phyloP scores from a whole-genome alignment of 1,139 yeast species.

The Groenewaldozyma sp. region DNA sequence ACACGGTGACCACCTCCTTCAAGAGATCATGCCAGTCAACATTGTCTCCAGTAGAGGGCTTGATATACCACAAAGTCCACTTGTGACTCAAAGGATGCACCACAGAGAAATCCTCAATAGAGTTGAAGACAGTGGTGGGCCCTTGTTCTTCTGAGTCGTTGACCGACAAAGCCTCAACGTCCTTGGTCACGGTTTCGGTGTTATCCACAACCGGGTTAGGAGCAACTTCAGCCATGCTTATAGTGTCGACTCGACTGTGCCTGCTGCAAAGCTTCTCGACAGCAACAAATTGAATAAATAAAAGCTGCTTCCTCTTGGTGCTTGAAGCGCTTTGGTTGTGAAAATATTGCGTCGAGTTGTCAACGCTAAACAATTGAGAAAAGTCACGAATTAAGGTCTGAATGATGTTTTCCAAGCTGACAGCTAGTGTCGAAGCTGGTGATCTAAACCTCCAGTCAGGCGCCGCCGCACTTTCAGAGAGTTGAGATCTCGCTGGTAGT shows the following conservation, averaged over 20 bases:
- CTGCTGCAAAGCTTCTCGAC: not conserved
- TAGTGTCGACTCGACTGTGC: not conserved
- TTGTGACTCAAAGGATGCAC: conserved; percentile 87
- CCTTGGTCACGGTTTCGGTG: conserved; percentile 18
- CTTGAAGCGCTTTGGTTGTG: not conserved
- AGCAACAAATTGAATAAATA: not conserved
- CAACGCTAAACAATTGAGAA: too few species aligned
- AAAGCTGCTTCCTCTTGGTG: not conserved
- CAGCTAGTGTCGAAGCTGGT: too few species aligned
- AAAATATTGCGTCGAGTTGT: too few species aligned
- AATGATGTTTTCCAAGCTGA: too few species aligned
- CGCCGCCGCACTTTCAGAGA: too few species aligned
- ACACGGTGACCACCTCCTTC: conserved; percentile 86
- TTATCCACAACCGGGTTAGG: conserved; percentile 6
- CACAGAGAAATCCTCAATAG: conserved; percentile 61
- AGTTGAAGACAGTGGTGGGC: conserved; percentile 49
- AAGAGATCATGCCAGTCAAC: conserved; percentile 92
- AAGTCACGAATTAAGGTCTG: too few species aligned
- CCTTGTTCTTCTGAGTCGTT: conserved; percentile 11
- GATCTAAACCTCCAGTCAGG: too few species aligned
- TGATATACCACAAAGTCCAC: conserved; percentile 98
- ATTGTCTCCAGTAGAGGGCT: conserved; percentile 57
- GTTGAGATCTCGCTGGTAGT: too few species aligned
- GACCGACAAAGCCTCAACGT: conserved; percentile 13
- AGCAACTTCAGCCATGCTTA: conserved; percentile 4